Evolutionary conservation across 306 rosid species (phyloP), one percentile per base, ranked within the genome.

Genomic region (Senna tora): DNA sequence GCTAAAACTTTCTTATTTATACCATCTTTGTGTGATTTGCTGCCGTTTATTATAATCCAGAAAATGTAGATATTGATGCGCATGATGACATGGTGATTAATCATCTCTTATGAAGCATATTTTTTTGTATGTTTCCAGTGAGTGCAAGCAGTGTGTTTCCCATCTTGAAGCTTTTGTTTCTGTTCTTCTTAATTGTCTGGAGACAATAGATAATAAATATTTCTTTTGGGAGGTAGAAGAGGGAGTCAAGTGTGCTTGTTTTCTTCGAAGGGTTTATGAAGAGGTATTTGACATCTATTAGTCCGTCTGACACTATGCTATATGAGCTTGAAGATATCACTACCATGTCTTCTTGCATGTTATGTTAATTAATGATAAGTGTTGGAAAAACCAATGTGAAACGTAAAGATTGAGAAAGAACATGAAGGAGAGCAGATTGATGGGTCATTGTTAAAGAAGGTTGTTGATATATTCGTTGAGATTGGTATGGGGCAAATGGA

Each of bases 221-320:
- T 82, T 42, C 63, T 89, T 90, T 74, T 91, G 89, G 94, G 82
- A 92, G 63, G 81, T 86, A 58, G 88, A 87, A 61, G 97, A 89
- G 85, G 98, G 85, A 51, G 89, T 93, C 68, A 86, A 79, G 81
- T 93, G 97, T 82, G 97, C 96, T 60, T 77, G 83, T 82, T 84
- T 75, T 80, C 88, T 93, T 17, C 79, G 90, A 78, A 86, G 98
- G 66, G 80, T 93, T 73, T 89, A 84, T 33, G 95, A 92, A 81
- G 98, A 92, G 96, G 98, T 92, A 50, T 7, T 85, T 77, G 63
- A n/a, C n/a, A n/a, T n/a, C n/a, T n/a, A n/a, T n/a, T n/a, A n/a
- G n/a, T n/a, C n/a, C n/a, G n/a, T n/a, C n/a, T n/a, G n/a, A n/a
- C n/a, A n/a, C n/a, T n/a, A n/a, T n/a, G n/a, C n/a, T n/a, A n/a